Evolutionary conservation across 345 rosid genomes (phyloP).

Genomic region (Balakata baccata): DNA sequence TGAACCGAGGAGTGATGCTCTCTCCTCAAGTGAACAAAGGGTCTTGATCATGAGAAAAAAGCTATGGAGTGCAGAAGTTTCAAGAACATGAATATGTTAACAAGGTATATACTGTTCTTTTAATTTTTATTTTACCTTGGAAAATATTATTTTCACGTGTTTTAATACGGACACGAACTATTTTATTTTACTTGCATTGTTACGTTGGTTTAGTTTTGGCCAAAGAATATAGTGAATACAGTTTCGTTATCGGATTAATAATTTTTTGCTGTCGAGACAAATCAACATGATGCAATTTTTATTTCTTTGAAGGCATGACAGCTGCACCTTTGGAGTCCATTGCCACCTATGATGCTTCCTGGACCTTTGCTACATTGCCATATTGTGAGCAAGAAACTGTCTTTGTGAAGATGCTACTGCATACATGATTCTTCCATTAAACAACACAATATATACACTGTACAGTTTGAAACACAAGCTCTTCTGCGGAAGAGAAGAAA

Average conservation of each 20-base stretch:
- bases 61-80: conserved; percentile 42
- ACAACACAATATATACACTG: no score
- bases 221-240: neutral
- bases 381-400: neutral
- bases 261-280: neutral
- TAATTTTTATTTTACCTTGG: neutral
- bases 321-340: neutral
- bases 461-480: no score
- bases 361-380: neutral
- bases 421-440: no score
- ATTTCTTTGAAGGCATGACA: conserved; percentile 5
- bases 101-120: neutral
- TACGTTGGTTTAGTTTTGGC: neutral
- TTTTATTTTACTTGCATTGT: neutral
- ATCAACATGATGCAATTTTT: neutral
- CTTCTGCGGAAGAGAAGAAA: no score
- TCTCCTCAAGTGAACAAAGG: conserved; percentile 58
- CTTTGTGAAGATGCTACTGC: no score
- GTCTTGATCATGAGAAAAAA: conserved; percentile 78
- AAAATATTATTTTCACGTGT: neutral
- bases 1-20: conserved; percentile 66
- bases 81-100: neutral
- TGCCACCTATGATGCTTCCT: neutral
- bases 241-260: neutral
- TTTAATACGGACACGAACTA: neutral